These are phyloP conservation scores for Crithidia mellificae DNA, from an alignment of 208 protist genomes.

Conservation along the genomic window DNA sequence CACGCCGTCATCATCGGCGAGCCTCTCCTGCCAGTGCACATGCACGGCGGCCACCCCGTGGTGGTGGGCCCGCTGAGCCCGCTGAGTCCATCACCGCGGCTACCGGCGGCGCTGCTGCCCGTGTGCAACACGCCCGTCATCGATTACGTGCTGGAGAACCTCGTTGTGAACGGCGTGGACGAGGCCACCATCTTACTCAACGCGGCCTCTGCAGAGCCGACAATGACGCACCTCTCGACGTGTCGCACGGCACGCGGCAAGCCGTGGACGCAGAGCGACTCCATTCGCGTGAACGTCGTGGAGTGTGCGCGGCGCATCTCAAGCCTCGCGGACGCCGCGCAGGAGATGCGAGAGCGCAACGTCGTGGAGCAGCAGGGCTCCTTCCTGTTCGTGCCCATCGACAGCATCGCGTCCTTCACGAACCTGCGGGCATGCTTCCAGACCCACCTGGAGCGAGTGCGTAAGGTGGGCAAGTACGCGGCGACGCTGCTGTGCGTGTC, in stretches of 20 bases:
- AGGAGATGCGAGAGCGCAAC: slow-evolving; percentile 76
- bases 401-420: slow-evolving; percentile 60
- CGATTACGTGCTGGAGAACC: slow-evolving; percentile 87
- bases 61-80: slow-evolving; percentile 58
- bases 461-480: slow-evolving; percentile 72
- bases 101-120: slow-evolving; percentile 81
- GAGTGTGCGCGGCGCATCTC: slow-evolving; percentile 56
- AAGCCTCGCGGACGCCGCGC: slow-evolving; percentile 54
- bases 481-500: slow-evolving; percentile 81
- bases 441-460: slow-evolving; percentile 61
- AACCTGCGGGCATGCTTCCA: slow-evolving; percentile 65
- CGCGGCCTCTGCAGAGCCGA: slow-evolving; percentile 39
- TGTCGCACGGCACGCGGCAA: slow-evolving; percentile 58
- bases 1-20: slow-evolving; percentile 75
- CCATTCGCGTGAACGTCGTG: slow-evolving; percentile 69
- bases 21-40: slow-evolving; percentile 39
- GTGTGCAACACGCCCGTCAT: slow-evolving; percentile 87
- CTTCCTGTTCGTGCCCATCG: slow-evolving; percentile 83
- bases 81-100: slow-evolving; percentile 48
- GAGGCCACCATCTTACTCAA: slow-evolving; percentile 75
- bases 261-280: slow-evolving; percentile 66
- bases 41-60: slow-evolving; percentile 15
- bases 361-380: slow-evolving; percentile 72
- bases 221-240: slow-evolving; percentile 56
- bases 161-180: slow-evolving; percentile 74